Evolutionary conservation across 306 rosid genomes (phyloP), one percentile per base, ranked within the genome.

Genomic region (Prunus armeniaca): DNA sequence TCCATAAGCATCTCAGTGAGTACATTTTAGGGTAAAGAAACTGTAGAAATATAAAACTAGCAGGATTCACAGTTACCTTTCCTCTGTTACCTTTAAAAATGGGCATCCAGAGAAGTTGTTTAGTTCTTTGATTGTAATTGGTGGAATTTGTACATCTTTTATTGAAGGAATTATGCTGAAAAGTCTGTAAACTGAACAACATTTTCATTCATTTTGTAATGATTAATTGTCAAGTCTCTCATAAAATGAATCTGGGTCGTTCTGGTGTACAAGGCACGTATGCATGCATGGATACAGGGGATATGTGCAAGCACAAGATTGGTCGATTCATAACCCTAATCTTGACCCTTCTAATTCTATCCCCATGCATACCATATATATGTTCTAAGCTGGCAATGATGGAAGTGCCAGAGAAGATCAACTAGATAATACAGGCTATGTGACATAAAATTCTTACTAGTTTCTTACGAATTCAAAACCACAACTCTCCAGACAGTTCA

Each of bases 1-100:
- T 72, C 91, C 88, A 3, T 80, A 20, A 74, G 65, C 28, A 25
- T 10, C 17, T 56, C 34, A 24, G 8, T 4, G 6, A 20, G 15
- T 67, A 20, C 51, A 12, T 66, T 65, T 2, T 72, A 41, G 67
- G 54, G 76, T 57, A 18, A 43, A 43, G 41, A 72, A 72, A 71
- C 52, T 34, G 65, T 55, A 34, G 32, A 71, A 61, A 27, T 14
- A 27, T 27, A 24, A 38, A 24, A 28, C 66, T 7, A 27, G 43
- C 9, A 62, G 43, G 38, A 62, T 62, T 61, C 18, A 62, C 65
- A 12, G 65, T 25, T 58, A 24, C 65, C 43, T 27, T 61, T 61
- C 41, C 3, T 27, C 66, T 30, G 17, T 30, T 8, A 30, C 11
- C 41, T 0, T 27, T 27, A 4, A 15, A 51, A 51, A 51, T 51